These are phyloP conservation scores for Phanerochaete sordida DNA, from an alignment of 768 basidiomycete species.

Conservation along the genomic window DNA sequence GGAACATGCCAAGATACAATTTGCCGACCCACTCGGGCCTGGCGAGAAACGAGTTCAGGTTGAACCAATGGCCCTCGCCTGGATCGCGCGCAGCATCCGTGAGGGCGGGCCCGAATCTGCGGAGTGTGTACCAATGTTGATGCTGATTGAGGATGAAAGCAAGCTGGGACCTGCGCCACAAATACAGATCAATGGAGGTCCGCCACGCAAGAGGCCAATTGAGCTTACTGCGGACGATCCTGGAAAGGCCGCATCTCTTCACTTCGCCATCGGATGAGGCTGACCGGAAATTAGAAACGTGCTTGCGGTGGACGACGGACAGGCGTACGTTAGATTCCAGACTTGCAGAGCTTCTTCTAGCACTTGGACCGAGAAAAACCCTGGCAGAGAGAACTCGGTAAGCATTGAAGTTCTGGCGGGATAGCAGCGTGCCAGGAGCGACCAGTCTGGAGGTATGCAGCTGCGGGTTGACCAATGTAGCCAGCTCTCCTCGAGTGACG, in stretches of 20 bases:
- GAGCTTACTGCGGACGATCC: constrained; percentile 62
- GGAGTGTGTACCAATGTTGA: constrained; percentile 88
- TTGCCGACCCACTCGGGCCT: constrained; percentile 81
- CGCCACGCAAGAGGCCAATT: constrained; percentile 18
- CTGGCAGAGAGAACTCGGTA: constrained; percentile 31
- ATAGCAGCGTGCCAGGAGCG: too few species aligned
- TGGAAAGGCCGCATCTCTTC: constrained; percentile 79
- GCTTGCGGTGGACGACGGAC: not conserved
- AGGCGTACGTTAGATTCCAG: constrained; percentile 72
- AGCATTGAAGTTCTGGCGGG: not conserved
- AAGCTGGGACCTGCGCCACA: constrained; percentile 58
- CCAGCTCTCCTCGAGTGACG: too few species aligned
- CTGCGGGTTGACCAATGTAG: too few species aligned
- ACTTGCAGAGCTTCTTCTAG: constrained; percentile 80
- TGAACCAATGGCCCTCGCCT: constrained; percentile 78
- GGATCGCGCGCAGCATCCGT: constrained; percentile 37
- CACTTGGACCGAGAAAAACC: constrained; percentile 92
- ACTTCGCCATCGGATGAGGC: constrained; percentile 81
- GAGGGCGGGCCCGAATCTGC: constrained; percentile 65
- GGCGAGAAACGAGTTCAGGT: constrained; percentile 73
- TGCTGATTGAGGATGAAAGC: constrained; percentile 86
- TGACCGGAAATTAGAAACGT: constrained; percentile 23
- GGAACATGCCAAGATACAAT: constrained; percentile 79
- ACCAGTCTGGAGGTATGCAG: too few species aligned
- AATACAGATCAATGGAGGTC: not conserved